phyloP scores from a whole-genome alignment of 2,329 filamentous ascomycete species.

The Ophiostoma australiae region DNA sequence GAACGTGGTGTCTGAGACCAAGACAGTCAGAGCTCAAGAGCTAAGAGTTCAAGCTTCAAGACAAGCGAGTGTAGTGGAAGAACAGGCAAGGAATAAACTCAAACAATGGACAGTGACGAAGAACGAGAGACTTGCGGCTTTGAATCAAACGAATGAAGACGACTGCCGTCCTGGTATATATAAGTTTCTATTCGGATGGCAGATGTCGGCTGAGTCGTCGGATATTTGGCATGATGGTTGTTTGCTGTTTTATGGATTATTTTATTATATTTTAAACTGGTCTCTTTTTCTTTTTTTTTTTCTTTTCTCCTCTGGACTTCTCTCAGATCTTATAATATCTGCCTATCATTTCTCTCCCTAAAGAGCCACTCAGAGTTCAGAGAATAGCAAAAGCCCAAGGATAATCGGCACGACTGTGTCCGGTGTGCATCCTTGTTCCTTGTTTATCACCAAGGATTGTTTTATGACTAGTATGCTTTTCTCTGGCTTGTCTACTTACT shows the following conservation, averaged over 20 bases:
- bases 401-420: neutral
- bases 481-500: neutral
- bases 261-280: neutral
- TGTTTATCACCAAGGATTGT: neutral
- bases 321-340: neutral
- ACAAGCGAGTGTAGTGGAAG: neutral
- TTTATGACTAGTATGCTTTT: neutral
- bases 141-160: neutral
- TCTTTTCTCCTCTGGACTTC: neutral
- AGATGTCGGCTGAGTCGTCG: neutral
- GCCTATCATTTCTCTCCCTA: neutral
- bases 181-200: neutral
- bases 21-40: neutral
- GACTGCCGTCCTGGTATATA: neutral
- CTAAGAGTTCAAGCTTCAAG: neutral
- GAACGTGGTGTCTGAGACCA: neutral
- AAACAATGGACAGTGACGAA: neutral
- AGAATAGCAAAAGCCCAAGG: neutral
- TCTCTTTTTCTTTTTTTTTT: neutral
- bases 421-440: neutral
- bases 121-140: constrained; percentile 1
- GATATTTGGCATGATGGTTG: neutral
- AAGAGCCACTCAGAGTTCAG: neutral
- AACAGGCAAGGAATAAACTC: neutral
- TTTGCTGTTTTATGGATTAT: neutral